Percentiles rank a stretch among this genome's conserved stretches.
phyloP scores from a whole-genome alignment of 1,139 yeast species.

The Geotrichum europaeum region DNA sequence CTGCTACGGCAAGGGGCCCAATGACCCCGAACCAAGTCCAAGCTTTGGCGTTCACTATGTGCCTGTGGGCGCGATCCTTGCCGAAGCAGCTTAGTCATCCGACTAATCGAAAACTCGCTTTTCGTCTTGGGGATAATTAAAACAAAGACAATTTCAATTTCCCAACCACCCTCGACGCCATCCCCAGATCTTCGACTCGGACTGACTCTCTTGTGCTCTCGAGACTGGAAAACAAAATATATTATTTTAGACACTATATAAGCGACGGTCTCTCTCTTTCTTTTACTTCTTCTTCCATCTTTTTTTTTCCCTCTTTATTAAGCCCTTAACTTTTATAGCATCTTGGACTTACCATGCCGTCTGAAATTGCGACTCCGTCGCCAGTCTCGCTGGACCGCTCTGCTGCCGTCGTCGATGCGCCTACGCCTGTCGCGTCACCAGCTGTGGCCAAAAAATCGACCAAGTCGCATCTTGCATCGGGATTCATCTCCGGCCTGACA shows the following conservation, averaged over 20 bases:
- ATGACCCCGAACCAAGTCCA: background rate
- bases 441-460: constrained; percentile 9
- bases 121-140: background rate
- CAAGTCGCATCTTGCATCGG: constrained; percentile 59
- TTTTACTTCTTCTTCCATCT: background rate
- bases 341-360: background rate
- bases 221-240: background rate
- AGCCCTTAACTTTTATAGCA: background rate
- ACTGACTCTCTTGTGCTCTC: background rate
- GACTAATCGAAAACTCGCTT: background rate
- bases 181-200: background rate
- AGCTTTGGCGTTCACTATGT: background rate
- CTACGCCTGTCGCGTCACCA: background rate
- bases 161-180: background rate
- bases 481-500: constrained; percentile 80
- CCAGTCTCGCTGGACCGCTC: background rate
- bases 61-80: background rate
- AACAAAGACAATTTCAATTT: background rate
- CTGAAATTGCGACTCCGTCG: background rate
- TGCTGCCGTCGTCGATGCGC: background rate
- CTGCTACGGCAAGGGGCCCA: background rate
- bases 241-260: background rate
- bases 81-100: background rate
- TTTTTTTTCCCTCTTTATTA: background rate
- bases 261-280: background rate